Evolutionary conservation across 176 grass and related monocot species (phyloP).

Genomic region (Cenchrus americanus): DNA sequence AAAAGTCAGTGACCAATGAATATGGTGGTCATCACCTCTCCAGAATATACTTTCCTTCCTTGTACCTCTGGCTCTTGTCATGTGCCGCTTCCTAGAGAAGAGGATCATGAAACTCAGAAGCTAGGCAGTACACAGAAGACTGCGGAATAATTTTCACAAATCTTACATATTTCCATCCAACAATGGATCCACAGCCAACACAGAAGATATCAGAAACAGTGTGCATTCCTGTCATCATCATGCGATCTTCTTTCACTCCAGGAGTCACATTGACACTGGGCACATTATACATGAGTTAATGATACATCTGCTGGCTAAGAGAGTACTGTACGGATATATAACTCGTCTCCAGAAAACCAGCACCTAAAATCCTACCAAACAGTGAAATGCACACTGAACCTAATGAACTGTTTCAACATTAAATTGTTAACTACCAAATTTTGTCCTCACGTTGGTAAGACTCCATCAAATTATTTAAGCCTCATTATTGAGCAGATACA

Average conservation of each 20-base stretch:
- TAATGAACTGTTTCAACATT: neutral
- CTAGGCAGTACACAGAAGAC: conserved; percentile 33
- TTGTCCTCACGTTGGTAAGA: neutral
- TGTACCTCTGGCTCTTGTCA: conserved; percentile 92
- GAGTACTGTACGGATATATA: neutral
- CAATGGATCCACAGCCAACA: conserved; percentile 94
- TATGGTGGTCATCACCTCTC: conserved; percentile 66
- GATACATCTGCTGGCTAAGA: conserved; percentile 13
- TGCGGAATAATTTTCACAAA: conserved; percentile 16
- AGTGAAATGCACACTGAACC: neutral
- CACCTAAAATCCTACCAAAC: neutral
- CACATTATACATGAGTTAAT: conserved; percentile 40
- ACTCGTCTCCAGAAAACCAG: neutral
- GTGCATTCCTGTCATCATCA: conserved; percentile 96
- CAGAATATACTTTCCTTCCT: conserved; percentile 97
- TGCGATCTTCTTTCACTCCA: conserved; percentile 85
- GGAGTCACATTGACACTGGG: conserved; percentile 84
- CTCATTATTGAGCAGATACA: neutral
- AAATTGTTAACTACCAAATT: neutral
- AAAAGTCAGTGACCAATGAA: neutral
- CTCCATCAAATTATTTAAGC: neutral
- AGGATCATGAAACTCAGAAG: conserved; percentile 35
- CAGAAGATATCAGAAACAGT: conserved; percentile 98
- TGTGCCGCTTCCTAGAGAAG: conserved; percentile 71
- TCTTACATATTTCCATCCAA: conserved; percentile 99